Evolutionary conservation across 192 early-diverging fungal species (phyloP).

Genomic region (Linnemannia elongata): DNA sequence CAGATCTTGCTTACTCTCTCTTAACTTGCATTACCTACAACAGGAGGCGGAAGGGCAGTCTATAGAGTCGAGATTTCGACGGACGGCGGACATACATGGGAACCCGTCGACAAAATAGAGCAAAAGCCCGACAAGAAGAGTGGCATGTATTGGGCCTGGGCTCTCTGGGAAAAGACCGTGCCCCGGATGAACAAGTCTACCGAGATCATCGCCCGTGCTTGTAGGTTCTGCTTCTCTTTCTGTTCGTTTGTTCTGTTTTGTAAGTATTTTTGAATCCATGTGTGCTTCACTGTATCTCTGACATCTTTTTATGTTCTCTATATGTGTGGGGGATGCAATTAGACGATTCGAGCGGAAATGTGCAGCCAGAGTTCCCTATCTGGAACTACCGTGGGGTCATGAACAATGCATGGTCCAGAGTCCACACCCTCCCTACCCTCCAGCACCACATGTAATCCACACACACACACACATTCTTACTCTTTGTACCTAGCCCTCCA

Average conservation of each 20-base stretch:
- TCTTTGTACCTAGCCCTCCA: not conserved
- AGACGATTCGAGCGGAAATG: slow-evolving; percentile 89
- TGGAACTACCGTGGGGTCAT: slow-evolving; percentile 90
- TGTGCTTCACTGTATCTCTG: not conserved
- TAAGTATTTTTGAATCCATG: not conserved
- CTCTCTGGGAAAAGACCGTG: slow-evolving; percentile 79
- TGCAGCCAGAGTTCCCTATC: slow-evolving; percentile 82
- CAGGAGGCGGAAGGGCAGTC: slow-evolving; percentile 83
- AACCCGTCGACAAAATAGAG: slow-evolving; percentile 71
- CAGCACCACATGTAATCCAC: slow-evolving; percentile 6
- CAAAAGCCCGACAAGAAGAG: slow-evolving; percentile 39
- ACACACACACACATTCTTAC: not conserved
- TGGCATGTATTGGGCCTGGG: slow-evolving; percentile 83
- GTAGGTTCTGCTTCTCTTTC: slow-evolving; percentile 44
- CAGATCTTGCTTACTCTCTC: not conserved
- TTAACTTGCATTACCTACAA: not conserved
- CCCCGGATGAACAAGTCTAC: slow-evolving; percentile 57
- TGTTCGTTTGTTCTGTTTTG: not conserved
- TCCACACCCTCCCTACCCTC: slow-evolving; percentile 27
- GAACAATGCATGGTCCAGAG: slow-evolving; percentile 75
- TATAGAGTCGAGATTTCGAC: slow-evolving; percentile 85
- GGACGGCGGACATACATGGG: slow-evolving; percentile 88
- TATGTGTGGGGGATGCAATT: not conserved
- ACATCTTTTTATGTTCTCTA: not conserved
- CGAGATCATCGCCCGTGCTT: slow-evolving; percentile 83